These are phyloP conservation scores for Conticribra guillardii DNA, from an alignment of 108 stramenopile genomes.

Conservation along the genomic window DNA sequence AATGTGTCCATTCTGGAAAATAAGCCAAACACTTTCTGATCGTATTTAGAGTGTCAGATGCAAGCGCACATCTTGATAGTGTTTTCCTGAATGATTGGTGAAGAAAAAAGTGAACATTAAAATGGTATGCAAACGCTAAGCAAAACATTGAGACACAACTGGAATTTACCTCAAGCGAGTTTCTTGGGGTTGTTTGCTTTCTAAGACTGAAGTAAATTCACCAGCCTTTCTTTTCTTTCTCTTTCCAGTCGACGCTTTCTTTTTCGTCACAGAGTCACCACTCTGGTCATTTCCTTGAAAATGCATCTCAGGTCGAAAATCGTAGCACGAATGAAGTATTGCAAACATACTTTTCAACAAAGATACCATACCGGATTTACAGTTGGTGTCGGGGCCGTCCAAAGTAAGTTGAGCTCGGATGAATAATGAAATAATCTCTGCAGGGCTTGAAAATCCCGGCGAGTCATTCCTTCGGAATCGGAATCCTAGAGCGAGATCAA, in stretches of 20 bases:
- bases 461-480: not conserved
- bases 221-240: conserved; percentile 28
- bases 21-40: conserved; percentile 14
- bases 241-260: conserved; percentile 18
- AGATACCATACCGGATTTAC: conserved; percentile 13
- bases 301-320: conserved; percentile 23
- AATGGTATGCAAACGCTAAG: not conserved
- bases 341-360: conserved; percentile 29
- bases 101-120: not conserved
- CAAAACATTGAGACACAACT: too few relatives aligned
- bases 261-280: not conserved
- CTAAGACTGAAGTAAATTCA: not conserved
- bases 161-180: conserved; percentile 3
- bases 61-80: conserved; percentile 33
- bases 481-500: not conserved
- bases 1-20: not conserved
- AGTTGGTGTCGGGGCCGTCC: not conserved
- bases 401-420: conserved; percentile 35
- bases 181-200: not conserved
- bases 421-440: conserved; percentile 35
- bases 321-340: conserved; percentile 32
- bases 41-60: conserved; percentile 28
- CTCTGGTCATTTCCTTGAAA: not conserved
- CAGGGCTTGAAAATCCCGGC: conserved; percentile 6
- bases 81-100: conserved; percentile 28